Conservation (phyloP, 495 filamentous ascomycete species). For the Cercophora samala region DNA sequence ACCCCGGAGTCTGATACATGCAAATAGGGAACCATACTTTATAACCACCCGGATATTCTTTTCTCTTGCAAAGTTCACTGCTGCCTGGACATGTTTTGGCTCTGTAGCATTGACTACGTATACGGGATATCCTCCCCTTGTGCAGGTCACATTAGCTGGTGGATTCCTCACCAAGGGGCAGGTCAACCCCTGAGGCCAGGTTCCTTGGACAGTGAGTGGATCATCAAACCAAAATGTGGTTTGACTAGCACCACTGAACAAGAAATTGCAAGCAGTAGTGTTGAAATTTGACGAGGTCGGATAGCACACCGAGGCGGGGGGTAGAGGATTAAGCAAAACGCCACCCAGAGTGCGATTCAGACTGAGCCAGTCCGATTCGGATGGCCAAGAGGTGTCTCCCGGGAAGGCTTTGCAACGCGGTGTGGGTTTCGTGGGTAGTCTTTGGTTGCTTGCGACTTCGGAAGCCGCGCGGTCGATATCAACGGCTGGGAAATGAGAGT, state of each 20-base stretch:
- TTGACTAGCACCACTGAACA: conserved; percentile 28
- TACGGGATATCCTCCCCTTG: conserved; percentile 36
- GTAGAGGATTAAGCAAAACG: conserved; percentile 50
- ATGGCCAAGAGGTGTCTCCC: conserved; percentile 48
- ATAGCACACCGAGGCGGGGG: conserved; percentile 53
- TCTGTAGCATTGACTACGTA: conserved; percentile 51
- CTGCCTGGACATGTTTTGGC: conserved; percentile 44
- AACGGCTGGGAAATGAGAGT: background rate
- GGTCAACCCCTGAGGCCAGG: conserved; percentile 41
- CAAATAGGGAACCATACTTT: background rate
- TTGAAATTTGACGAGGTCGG: conserved; percentile 43
- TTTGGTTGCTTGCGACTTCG: background rate
- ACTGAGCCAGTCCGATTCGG: conserved; percentile 38
- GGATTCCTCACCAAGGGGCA: conserved; percentile 29
- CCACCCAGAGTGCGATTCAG: conserved; percentile 48
- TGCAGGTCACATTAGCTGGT: conserved; percentile 11
- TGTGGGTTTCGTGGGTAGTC: background rate
- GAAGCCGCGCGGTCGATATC: background rate
- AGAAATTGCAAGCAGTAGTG: conserved; percentile 36
- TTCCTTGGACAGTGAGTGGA: conserved; percentile 33
- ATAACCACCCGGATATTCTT: conserved; percentile 34
- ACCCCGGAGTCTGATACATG: too few relatives aligned
- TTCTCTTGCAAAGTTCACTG: conserved; percentile 52
- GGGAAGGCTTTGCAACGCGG: conserved; percentile 53
- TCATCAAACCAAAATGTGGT: conserved; percentile 39